A percentile compares a stretch with the other conserved stretches of the same genome.
These are phyloP conservation scores for Jatropha curcas DNA, from an alignment of 345 rosid genomes.

Conservation along the genomic window DNA sequence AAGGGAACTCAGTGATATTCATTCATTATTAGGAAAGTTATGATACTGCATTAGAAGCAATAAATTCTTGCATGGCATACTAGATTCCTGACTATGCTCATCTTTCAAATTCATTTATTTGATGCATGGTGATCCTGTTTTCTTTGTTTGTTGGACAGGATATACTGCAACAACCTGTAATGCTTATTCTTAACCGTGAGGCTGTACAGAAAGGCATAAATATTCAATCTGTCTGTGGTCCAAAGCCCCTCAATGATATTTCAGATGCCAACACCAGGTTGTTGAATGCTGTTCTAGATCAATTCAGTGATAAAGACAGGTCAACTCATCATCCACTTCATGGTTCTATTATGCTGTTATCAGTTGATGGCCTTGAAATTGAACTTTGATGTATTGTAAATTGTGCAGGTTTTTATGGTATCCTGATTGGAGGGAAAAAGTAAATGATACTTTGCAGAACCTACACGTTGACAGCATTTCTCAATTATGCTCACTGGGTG, in stretches of 20 bases:
- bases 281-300: slow-evolving; percentile 42
- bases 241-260: slow-evolving; percentile 34
- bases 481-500: slow-evolving; percentile 31
- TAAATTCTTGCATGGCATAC: background rate
- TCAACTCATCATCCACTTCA: slow-evolving; percentile 24
- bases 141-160: slow-evolving; percentile 47
- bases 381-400: slow-evolving; percentile 17
- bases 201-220: slow-evolving; percentile 41
- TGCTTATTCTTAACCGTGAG: slow-evolving; percentile 61
- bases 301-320: slow-evolving; percentile 50
- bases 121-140: background rate
- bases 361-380: background rate
- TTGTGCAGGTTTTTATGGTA: slow-evolving; percentile 61
- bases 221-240: slow-evolving; percentile 39
- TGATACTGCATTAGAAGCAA: background rate
- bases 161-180: slow-evolving; percentile 63
- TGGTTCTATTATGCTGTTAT: slow-evolving; percentile 16
- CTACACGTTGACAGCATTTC: slow-evolving; percentile 36
- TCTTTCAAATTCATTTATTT: background rate
- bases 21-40: background rate
- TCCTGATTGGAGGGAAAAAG: slow-evolving; percentile 50
- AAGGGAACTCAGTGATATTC: background rate
- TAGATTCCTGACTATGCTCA: too few species aligned
- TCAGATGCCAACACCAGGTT: slow-evolving; percentile 35
- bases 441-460: slow-evolving; percentile 32